Conservation (phyloP, 2,329 filamentous ascomycete genomes). For the Phialophora tarda region DNA sequence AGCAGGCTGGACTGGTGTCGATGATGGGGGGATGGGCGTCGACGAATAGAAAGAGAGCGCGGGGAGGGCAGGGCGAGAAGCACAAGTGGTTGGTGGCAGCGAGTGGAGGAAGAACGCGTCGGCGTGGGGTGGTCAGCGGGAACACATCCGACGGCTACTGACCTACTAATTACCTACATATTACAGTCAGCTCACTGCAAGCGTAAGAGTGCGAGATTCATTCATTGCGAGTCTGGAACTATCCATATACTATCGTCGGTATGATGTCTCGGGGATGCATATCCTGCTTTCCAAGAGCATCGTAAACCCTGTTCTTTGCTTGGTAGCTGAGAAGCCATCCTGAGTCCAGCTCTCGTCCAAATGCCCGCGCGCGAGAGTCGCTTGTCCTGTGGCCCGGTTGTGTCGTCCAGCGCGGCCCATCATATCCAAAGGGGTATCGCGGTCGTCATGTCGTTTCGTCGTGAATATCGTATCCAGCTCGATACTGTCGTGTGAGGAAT, state of each 20-base stretch:
- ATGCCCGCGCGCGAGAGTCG: not conserved
- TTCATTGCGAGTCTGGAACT: not conserved
- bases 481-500: not conserved
- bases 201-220: not conserved
- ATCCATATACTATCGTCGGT: not conserved
- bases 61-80: not conserved
- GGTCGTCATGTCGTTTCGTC: conserved; percentile 9
- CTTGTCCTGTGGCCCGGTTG: not conserved
- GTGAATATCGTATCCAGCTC: not conserved
- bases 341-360: not conserved
- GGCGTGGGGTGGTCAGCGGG: not conserved
- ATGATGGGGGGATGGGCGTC: not conserved
- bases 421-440: not conserved
- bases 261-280: not conserved
- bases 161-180: not conserved
- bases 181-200: not conserved
- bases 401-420: not conserved
- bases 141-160: not conserved
- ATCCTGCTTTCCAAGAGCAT: not conserved
- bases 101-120: not conserved
- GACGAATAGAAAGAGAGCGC: not conserved
- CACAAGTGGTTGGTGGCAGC: too few relatives aligned
- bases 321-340: not conserved
- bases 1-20: too few relatives aligned
- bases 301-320: not conserved